A percentile compares a stretch with the other conserved stretches of the same genome.
Conservation (phyloP, 2,329 filamentous ascomycete species). For the Beauveria varroae region DNA sequence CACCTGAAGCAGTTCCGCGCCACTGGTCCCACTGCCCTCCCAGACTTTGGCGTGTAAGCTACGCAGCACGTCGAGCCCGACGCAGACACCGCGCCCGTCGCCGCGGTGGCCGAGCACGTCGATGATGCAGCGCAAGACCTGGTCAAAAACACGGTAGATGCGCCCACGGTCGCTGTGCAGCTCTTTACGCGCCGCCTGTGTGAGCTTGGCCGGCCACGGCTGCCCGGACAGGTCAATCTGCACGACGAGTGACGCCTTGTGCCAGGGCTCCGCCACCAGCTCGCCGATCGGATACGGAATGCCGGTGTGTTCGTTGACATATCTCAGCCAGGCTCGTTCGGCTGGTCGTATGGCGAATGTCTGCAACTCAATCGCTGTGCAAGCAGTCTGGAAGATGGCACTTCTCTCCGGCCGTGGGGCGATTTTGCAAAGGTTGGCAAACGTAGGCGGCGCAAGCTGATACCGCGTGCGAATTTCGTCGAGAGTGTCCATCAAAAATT, state of each 20-base stretch:
- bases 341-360: slow-evolving; percentile 27
- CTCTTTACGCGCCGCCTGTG: slow-evolving; percentile 23
- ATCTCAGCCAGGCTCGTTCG: slow-evolving; percentile 29
- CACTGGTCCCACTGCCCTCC: slow-evolving; percentile 68
- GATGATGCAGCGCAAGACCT: slow-evolving; percentile 28
- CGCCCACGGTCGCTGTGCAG: slow-evolving; percentile 24
- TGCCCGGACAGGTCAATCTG: slow-evolving; percentile 61
- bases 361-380: slow-evolving; percentile 30
- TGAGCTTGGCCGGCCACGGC: slow-evolving; percentile 48
- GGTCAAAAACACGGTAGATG: slow-evolving; percentile 28
- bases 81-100: slow-evolving; percentile 60
- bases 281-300: slow-evolving; percentile 31
- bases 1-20: slow-evolving; percentile 76
- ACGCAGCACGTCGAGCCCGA: slow-evolving; percentile 69
- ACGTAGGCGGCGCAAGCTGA: slow-evolving; percentile 24
- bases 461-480: slow-evolving; percentile 28
- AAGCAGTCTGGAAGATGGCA: slow-evolving; percentile 30
- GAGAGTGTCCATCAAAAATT: background rate
- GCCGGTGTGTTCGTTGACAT: slow-evolving; percentile 30
- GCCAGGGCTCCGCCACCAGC: slow-evolving; percentile 50
- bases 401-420: slow-evolving; percentile 20
- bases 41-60: slow-evolving; percentile 68
- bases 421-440: slow-evolving; percentile 23
- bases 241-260: slow-evolving; percentile 70
- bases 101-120: slow-evolving; percentile 29